Evolutionary conservation across 495 filamentous ascomycete species (phyloP).

Genomic region (Aspergillus haitiensis): DNA sequence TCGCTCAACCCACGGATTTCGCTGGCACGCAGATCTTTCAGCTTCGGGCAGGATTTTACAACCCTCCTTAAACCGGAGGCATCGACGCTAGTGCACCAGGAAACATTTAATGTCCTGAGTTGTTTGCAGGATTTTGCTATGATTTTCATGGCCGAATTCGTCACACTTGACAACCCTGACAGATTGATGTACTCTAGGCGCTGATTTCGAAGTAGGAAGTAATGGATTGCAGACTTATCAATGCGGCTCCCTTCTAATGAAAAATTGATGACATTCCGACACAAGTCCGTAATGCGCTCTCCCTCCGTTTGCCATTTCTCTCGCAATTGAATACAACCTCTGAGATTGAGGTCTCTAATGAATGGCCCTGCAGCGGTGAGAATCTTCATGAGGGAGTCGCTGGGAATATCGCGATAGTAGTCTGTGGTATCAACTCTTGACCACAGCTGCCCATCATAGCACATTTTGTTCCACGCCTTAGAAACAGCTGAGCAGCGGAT

Average conservation of each 20-base stretch:
- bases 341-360: slow-evolving; percentile 83
- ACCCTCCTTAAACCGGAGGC: slow-evolving; percentile 76
- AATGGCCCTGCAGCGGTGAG: slow-evolving; percentile 85
- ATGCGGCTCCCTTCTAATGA: slow-evolving; percentile 88
- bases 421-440: slow-evolving; percentile 76
- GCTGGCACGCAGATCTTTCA: slow-evolving; percentile 79
- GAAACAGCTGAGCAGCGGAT: slow-evolving; percentile 79
- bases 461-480: slow-evolving; percentile 77
- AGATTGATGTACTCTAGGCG: slow-evolving; percentile 80
- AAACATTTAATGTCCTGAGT: slow-evolving; percentile 80
- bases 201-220: slow-evolving; percentile 73
- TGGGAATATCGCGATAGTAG: slow-evolving; percentile 85
- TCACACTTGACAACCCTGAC: slow-evolving; percentile 74
- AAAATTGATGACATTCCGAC: slow-evolving; percentile 82
- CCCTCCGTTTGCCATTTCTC: slow-evolving; percentile 73
- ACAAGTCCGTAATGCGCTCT: slow-evolving; percentile 69
- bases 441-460: slow-evolving; percentile 96
- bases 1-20: slow-evolving; percentile 81
- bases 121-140: slow-evolving; percentile 80
- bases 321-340: slow-evolving; percentile 72
- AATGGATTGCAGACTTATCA: slow-evolving; percentile 75
- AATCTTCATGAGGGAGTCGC: slow-evolving; percentile 78
- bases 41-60: slow-evolving; percentile 65
- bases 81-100: slow-evolving; percentile 86
- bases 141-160: slow-evolving; percentile 82